Evolutionary conservation across 129 eudicot genomes (phyloP).

Genomic region (Centaurea solstitialis): DNA sequence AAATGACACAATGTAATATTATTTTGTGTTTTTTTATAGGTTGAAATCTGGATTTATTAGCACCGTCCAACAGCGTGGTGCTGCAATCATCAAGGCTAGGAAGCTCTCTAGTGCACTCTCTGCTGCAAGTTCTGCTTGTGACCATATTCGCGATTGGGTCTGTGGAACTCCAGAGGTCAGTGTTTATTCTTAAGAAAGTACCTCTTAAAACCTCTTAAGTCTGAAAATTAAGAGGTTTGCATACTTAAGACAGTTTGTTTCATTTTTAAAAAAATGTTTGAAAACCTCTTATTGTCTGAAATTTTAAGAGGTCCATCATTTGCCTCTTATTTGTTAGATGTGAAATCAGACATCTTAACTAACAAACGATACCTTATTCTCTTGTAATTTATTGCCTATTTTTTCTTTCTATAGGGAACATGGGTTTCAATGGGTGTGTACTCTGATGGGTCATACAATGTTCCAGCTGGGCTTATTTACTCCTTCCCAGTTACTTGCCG

Average conservation of each 20-base stretch:
- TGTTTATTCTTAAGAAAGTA: neutral
- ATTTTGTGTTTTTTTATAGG: conserved; percentile 42
- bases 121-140: conserved; percentile 99
- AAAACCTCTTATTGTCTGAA: too few relatives aligned
- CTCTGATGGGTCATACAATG: conserved; percentile 98
- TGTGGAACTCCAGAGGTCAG: conserved; percentile 98
- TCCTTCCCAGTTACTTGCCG: conserved; percentile 98
- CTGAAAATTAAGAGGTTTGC: too few relatives aligned
- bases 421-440: conserved; percentile 99
- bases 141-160: conserved; percentile 99
- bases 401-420: conserved; percentile 58
- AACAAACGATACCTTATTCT: neutral
- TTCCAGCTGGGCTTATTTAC: conserved; percentile 96
- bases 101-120: conserved; percentile 98
- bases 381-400: neutral
- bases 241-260: too few relatives aligned
- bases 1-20: neutral
- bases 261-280: too few relatives aligned
- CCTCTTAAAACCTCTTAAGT: too few relatives aligned
- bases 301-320: too few relatives aligned
- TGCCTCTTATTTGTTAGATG: too few relatives aligned
- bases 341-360: too few relatives aligned
- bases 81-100: conserved; percentile 98
- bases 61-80: conserved; percentile 98
- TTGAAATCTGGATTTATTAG: conserved; percentile 83